Percentiles rank a stretch among this genome's conserved stretches.
Evolutionary conservation across 108 stramenopile species (phyloP).

Genomic region (Epithemia pelagica): DNA sequence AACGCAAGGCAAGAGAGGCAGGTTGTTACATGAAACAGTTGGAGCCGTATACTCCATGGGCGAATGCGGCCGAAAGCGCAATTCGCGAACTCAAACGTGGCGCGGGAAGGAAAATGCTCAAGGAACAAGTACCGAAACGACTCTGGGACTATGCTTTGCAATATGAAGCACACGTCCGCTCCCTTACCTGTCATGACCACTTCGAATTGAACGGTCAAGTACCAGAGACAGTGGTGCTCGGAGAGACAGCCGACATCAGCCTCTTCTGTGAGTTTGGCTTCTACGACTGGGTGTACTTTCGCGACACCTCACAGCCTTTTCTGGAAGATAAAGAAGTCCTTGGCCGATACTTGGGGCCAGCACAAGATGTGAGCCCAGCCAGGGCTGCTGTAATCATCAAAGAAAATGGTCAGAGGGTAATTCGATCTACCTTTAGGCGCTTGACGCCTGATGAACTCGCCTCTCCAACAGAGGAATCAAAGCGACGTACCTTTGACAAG

Average conservation of each 20-base stretch:
- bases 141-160: conserved; percentile 29
- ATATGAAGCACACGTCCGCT: conserved; percentile 14
- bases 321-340: conserved; percentile 6
- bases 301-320: neutral
- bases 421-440: neutral
- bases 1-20: conserved; percentile 16
- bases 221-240: conserved; percentile 18
- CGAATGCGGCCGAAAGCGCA: too few relatives aligned
- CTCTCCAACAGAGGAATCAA: neutral
- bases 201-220: conserved; percentile 16
- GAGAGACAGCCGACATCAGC: conserved; percentile 37
- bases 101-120: conserved; percentile 10
- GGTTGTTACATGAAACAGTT: neutral
- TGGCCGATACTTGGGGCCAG: conserved; percentile 25
- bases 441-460: conserved; percentile 3
- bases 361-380: conserved; percentile 9
- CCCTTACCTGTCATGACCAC: conserved; percentile 15
- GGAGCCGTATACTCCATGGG: too few relatives aligned
- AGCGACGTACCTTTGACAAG: neutral
- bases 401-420: conserved; percentile 14
- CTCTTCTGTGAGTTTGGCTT: conserved; percentile 25
- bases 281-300: conserved; percentile 30
- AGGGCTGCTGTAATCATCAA: conserved; percentile 16
- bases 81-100: conserved; percentile 27
- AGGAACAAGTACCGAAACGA: neutral